Base-by-base conservation (phyloP, 2,329 filamentous ascomycete genomes). In the Didymella pomorum region DNA sequence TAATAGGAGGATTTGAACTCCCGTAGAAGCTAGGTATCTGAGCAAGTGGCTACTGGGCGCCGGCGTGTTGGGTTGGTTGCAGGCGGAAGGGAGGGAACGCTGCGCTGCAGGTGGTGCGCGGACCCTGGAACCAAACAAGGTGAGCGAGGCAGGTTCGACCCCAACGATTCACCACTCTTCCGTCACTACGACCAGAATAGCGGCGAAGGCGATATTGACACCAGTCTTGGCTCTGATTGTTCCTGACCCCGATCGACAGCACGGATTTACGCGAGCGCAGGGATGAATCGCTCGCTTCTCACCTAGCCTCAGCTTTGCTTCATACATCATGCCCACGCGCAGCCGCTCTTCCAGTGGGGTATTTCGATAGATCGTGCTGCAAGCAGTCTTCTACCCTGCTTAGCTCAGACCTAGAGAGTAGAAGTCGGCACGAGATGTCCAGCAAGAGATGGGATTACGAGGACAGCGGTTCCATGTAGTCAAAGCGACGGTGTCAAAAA, bases 301-400 rank as follows among this genome's bases (percentile, higher is more conserved):
- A 26, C 23, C 12, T 26, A 25, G 41, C 41, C 23, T 43, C 37
- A 25, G 29, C 41, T 50, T 50, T 41, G 56, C 45, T 33, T 10
- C 35, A 18, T 35, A 23, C 41, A 46, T 49, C 33, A 28, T 29
- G 43, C 35, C 28, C 45, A 44, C 28, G 16, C 28, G 45, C 33
- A 49, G 45, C 37, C 45, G 37, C 50, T 23, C 23, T 25, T 11
- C 2, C 20, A 18, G 28, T 50, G 50, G 45, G 35, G 21, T 20
- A 16, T 44, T 51, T 51, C 56, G n/a, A 50, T 54, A 46, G 18
- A 58, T 35, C 33, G 10, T 20, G 41, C 49, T 42, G 41, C 23
- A 45, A 20, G 45, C 31, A 54, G 44, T 20, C 28, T 25, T 33
- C 23, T 2, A 25, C 2, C 31, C 31, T 45, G n/a, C 33, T 50